A percentile compares a stretch with the other conserved stretches of the same genome.
These are phyloP conservation scores for Tubosaeta sp. DNA, from an alignment of 768 basidiomycete species.

Conservation along the genomic window DNA sequence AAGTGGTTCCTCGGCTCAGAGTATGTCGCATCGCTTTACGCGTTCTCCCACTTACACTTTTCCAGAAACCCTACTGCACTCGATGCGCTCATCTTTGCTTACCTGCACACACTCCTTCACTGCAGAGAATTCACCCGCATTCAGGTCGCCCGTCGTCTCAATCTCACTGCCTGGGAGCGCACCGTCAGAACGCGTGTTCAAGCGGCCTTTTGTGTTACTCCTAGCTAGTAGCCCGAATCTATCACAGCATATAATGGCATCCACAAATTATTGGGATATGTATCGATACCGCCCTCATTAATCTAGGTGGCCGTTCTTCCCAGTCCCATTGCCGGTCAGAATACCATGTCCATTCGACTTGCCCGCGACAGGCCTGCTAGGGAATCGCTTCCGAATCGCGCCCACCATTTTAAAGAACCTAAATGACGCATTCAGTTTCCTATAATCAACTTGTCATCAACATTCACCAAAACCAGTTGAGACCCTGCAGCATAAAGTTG, in stretches of 20 bases:
- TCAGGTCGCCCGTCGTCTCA: slow-evolving; percentile 66
- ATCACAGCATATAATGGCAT: slow-evolving; percentile 11
- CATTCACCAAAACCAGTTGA: slow-evolving; percentile 82
- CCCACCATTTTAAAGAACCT: slow-evolving; percentile 74
- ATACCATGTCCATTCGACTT: slow-evolving; percentile 10
- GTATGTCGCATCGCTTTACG: slow-evolving; percentile 37
- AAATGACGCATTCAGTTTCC: background rate
- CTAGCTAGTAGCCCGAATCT: slow-evolving; percentile 12
- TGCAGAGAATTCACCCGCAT: slow-evolving; percentile 43
- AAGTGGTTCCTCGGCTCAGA: slow-evolving; percentile 77
- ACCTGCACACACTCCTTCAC: slow-evolving; percentile 64
- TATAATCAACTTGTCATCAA: background rate
- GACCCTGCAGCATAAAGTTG: slow-evolving; percentile 61
- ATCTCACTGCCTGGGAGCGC: slow-evolving; percentile 79
- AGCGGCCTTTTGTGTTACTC: slow-evolving; percentile 39
- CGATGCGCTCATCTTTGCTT: slow-evolving; percentile 80
- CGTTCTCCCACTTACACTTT: slow-evolving; percentile 5
- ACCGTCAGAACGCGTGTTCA: slow-evolving; percentile 58
- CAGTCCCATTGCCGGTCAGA: slow-evolving; percentile 13
- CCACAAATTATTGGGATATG: background rate
- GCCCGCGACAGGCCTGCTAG: slow-evolving; percentile 16
- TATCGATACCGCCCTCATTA: slow-evolving; percentile 1
- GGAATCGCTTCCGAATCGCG: slow-evolving; percentile 61
- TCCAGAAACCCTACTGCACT: slow-evolving; percentile 72
- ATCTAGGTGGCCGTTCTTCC: slow-evolving; percentile 14